These are phyloP conservation scores for Aspergillus vadensis DNA, from an alignment of 2,329 filamentous ascomycete genomes.

Conservation along the genomic window DNA sequence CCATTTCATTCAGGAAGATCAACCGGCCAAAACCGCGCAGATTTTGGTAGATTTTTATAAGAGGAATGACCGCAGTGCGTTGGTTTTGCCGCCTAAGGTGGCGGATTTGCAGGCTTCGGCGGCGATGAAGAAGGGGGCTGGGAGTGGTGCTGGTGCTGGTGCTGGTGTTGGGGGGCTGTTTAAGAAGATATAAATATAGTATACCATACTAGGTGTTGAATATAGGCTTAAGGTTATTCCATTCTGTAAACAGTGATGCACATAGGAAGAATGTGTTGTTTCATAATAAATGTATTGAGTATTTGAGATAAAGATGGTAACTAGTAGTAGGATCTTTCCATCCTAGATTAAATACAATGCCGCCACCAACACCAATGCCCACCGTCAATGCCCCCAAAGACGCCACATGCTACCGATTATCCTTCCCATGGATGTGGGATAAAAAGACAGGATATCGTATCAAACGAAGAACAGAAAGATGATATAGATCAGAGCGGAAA, in stretches of 20 bases:
- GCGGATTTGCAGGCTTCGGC: slow-evolving; percentile 61
- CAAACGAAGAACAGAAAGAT: not conserved
- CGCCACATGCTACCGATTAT: slow-evolving; percentile 13
- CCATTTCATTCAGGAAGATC: slow-evolving; percentile 95
- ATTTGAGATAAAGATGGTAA: no score
- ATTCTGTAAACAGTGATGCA: not conserved
- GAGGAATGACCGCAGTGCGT: slow-evolving; percentile 79
- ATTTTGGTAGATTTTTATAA: slow-evolving; percentile 88
- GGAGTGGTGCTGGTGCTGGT: slow-evolving; percentile 2
- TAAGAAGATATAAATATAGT: slow-evolving; percentile 6
- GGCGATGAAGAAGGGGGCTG: slow-evolving; percentile 43
- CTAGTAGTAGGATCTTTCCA: not conserved
- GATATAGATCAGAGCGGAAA: not conserved
- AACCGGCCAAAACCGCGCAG: slow-evolving; percentile 84
- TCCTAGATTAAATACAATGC: slow-evolving; percentile 5
- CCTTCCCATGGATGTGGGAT: slow-evolving; percentile 1
- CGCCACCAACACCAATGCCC: slow-evolving; percentile 17
- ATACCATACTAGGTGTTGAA: not conserved
- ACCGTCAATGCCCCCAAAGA: slow-evolving; percentile 13
- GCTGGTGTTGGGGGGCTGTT: not conserved
- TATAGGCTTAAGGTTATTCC: no score
- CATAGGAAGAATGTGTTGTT: no score
- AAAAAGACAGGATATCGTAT: not conserved
- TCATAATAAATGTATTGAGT: no score
- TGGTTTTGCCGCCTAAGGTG: slow-evolving; percentile 92